Evolutionary conservation across 1,284 basidiomycete genomes (phyloP).

Genomic region (Marasmius sp.): DNA sequence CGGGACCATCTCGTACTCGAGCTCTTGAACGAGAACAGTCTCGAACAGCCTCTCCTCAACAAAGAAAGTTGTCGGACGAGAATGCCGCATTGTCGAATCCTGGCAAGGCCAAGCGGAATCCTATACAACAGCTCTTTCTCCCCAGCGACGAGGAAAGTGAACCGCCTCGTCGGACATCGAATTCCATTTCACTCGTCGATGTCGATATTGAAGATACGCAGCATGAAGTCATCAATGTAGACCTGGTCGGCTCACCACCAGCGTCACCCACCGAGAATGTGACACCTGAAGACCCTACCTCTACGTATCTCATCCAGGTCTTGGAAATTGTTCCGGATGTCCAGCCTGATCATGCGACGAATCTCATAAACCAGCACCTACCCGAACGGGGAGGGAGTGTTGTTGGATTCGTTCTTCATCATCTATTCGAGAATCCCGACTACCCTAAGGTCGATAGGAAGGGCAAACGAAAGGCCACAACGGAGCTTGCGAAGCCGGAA

Average conservation of each 20-base stretch:
- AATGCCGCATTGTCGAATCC: background rate
- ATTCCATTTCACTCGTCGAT: background rate
- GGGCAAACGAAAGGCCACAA: slow-evolving; percentile 50
- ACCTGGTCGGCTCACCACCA: background rate
- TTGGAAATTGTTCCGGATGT: slow-evolving; percentile 72
- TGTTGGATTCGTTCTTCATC: slow-evolving; percentile 53
- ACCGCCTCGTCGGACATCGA: slow-evolving; percentile 9
- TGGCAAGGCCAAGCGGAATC: background rate
- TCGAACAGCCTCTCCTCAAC: background rate
- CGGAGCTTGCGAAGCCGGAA: slow-evolving; percentile 22
- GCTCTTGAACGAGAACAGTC: background rate
- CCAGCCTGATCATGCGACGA: slow-evolving; percentile 46
- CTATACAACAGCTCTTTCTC: slow-evolving; percentile 21
- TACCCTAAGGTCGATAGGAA: slow-evolving; percentile 62
- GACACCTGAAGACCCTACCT: slow-evolving; percentile 8
- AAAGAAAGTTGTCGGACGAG: background rate
- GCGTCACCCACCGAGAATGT: background rate
- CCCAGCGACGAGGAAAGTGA: slow-evolving; percentile 28
- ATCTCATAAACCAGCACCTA: slow-evolving; percentile 43
- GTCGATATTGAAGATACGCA: slow-evolving; percentile 5
- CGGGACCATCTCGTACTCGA: background rate
- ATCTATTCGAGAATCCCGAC: slow-evolving; percentile 57
- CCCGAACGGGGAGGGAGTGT: slow-evolving; percentile 33
- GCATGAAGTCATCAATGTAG: background rate
- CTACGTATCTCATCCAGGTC: slow-evolving; percentile 42